Percentiles rank a stretch among this genome's conserved stretches.
phyloP scores from a whole-genome alignment of 2,329 filamentous ascomycete species.

The Colletotrichum sp. region DNA sequence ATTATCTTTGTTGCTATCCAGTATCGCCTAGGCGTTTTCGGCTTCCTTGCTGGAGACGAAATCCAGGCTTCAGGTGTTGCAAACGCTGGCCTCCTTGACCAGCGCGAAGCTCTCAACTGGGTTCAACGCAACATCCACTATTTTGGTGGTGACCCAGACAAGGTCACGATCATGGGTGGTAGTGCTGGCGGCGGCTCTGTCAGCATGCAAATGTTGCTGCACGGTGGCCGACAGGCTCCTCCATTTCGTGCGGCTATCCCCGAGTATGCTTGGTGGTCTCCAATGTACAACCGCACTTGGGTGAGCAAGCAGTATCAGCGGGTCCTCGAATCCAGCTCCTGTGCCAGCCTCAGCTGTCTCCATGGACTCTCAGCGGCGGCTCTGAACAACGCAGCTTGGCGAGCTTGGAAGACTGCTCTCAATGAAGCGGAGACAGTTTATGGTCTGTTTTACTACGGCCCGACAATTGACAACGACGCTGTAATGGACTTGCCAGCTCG shows the following conservation, averaged over 20 bases:
- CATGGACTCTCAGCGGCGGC: neutral
- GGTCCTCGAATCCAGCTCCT: neutral
- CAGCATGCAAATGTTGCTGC: neutral
- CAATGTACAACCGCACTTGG: neutral
- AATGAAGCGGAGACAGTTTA: neutral
- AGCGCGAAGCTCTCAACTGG: neutral
- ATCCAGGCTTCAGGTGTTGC: neutral
- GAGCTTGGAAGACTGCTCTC: neutral
- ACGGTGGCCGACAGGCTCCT: neutral
- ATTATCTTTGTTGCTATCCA: neutral
- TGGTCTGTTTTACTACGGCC: neutral
- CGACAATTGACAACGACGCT: neutral
- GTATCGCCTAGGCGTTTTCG: neutral
- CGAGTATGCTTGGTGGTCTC: neutral
- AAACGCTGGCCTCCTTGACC: neutral
- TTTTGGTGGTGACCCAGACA: neutral
- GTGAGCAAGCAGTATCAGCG: neutral
- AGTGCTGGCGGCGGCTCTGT: neutral
- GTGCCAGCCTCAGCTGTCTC: neutral
- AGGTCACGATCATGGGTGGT: neutral
- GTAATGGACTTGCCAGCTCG: neutral
- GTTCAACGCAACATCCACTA: neutral
- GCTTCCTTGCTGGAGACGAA: neutral
- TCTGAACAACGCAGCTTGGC: neutral
- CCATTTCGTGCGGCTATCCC: neutral